Evolutionary conservation across 306 rosid genomes (phyloP), one percentile per base, ranked within the genome.

Genomic region (Quillaja saponaria): DNA sequence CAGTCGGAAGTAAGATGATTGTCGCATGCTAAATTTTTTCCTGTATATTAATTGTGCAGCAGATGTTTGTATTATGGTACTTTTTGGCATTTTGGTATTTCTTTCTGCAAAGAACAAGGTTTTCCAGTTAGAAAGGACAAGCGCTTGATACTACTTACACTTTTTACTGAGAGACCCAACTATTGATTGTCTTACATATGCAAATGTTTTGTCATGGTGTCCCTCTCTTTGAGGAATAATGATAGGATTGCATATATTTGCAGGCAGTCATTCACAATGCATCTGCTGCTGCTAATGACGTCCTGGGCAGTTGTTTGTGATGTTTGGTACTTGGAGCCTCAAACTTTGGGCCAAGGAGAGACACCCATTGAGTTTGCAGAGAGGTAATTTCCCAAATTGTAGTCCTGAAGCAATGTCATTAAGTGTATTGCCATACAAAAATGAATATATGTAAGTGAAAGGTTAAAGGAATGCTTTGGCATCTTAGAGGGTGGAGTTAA

Each of bases 271-370:
- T 92, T 92, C 82, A 89, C 95, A 34, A 86, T 10, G 80, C 99
- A 92, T 80, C 89, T 92, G 59, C 79, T 92, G 81, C 99, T 80
- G 81, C 90, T 92, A 71, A 92, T 89, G 99, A 92, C 96, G 34
- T 92, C 96, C 1, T 92, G 99, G 99, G 99, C 96, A 21, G 99
- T 92, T 71, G 99, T 92, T 68, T 92, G 95, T 81, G 99, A 92
- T 74, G 99, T 92, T 69, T 92, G 96, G 96, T 92, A 92, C 72
- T 64, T 92, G 86, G 96, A 92, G 82, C 99, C 99, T 10, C 95
- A 92, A 76, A 80, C 63, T 53, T 58, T 92, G 49, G 84, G 71
- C 79, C 96, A 86, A 34, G 90, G 98, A 64, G 96, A 92, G 70
- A 86, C 98, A n/a, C 57, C 96, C 25, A 92, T 92, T 20, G 96